These are phyloP conservation scores for Tolypocladium tundrense DNA, from an alignment of 2,329 filamentous ascomycete species.

Conservation along the genomic window DNA sequence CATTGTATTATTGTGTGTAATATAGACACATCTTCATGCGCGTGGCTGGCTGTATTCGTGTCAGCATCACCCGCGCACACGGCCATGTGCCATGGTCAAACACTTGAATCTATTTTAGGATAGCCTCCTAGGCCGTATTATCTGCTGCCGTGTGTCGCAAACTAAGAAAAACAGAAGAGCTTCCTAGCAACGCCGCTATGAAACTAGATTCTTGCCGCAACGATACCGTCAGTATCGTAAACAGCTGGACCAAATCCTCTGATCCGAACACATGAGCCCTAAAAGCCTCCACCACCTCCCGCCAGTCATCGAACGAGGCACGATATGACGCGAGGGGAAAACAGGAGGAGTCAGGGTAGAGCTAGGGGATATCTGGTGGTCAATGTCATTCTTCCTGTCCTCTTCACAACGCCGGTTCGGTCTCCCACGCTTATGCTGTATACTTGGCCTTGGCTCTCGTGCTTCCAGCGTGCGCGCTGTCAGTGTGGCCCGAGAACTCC, in stretches of 20 bases:
- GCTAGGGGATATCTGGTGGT: constrained; percentile 13
- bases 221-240: neutral
- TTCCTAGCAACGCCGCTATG: constrained; percentile 23
- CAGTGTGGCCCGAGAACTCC: constrained; percentile 95
- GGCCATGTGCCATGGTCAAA: neutral
- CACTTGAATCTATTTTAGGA: constrained; percentile 10
- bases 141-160: constrained; percentile 4
- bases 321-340: neutral
- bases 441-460: constrained; percentile 95
- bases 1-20: constrained; percentile 3
- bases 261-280: neutral
- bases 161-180: constrained; percentile 10
- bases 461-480: constrained; percentile 85
- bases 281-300: neutral
- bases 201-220: constrained; percentile 7
- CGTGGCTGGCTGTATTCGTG: neutral
- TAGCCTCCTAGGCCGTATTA: constrained; percentile 4
- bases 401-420: neutral
- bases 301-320: neutral
- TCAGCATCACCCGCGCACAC: neutral
- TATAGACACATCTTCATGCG: neutral
- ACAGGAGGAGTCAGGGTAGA: neutral
- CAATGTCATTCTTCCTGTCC: constrained; percentile 9
- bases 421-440: constrained; percentile 48
- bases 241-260: constrained; percentile 5